Percentiles rank a stretch among this genome's conserved stretches.
These are phyloP conservation scores for Yarrowia keelungensis DNA, from an alignment of 805 yeast genomes.

Conservation along the genomic window DNA sequence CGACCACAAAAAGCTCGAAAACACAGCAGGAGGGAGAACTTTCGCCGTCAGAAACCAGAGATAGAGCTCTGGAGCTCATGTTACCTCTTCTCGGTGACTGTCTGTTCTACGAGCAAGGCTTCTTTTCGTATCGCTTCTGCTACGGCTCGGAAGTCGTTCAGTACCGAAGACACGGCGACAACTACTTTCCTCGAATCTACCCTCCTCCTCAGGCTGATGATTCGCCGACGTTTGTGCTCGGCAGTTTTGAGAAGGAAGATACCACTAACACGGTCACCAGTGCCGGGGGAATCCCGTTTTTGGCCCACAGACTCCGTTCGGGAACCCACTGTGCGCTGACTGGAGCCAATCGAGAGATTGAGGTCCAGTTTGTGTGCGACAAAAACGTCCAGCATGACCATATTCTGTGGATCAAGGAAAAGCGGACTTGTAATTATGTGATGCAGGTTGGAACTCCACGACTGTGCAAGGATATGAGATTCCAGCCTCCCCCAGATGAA, in stretches of 20 bases:
- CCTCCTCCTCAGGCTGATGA: constrained; percentile 44
- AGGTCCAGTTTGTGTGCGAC: constrained; percentile 65
- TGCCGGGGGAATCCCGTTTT: constrained; percentile 44
- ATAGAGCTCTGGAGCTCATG: constrained; percentile 41
- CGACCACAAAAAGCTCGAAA: constrained; percentile 1
- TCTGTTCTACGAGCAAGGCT: constrained; percentile 51
- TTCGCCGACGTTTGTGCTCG: constrained; percentile 49
- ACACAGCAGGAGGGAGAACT: not conserved
- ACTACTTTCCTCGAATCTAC: constrained; percentile 29
- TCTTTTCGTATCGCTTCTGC: constrained; percentile 64
- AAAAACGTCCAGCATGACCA: constrained; percentile 48
- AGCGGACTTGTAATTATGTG: constrained; percentile 64
- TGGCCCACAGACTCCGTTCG: constrained; percentile 52
- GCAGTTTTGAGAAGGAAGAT: constrained; percentile 41
- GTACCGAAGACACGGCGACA: constrained; percentile 51
- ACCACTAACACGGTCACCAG: constrained; percentile 43
- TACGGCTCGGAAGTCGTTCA: constrained; percentile 59
- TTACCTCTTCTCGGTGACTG: constrained; percentile 44
- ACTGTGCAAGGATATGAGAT: constrained; percentile 55
- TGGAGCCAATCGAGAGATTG: constrained; percentile 58
- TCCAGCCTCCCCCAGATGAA: constrained; percentile 48
- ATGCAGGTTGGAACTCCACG: constrained; percentile 59
- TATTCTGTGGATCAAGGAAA: constrained; percentile 57
- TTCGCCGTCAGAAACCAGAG: constrained; percentile 28
- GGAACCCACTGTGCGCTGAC: constrained; percentile 72